phyloP scores from a whole-genome alignment of 176 grass and related monocot genomes.

The Musa troglodytarum region DNA sequence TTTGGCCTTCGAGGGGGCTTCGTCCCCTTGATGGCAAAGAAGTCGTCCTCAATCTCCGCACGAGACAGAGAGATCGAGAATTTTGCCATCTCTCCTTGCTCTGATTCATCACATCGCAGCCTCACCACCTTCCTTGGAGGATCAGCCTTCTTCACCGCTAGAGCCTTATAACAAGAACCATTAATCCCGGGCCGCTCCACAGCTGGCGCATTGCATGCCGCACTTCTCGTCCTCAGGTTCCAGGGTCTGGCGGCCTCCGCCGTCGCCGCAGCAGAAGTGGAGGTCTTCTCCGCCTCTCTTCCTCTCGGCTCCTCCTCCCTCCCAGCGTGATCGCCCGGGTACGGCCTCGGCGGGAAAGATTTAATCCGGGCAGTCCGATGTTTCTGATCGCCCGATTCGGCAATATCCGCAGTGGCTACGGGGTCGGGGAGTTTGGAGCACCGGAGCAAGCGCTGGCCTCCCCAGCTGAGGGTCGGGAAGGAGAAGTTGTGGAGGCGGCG shows the following conservation, averaged over 20 bases:
- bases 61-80: conserved; percentile 45
- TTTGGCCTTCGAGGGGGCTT: conserved; percentile 63
- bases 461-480: conserved; percentile 15
- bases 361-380: background rate
- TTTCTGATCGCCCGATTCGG: background rate
- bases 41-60: conserved; percentile 50
- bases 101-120: background rate
- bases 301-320: conserved; percentile 1
- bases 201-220: conserved; percentile 12
- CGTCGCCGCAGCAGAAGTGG: background rate
- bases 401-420: background rate
- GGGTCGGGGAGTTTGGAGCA: conserved; percentile 7
- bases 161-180: conserved; percentile 17
- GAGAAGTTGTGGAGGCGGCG: conserved; percentile 18
- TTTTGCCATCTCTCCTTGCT: conserved; percentile 8
- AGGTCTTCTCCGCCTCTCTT: background rate
- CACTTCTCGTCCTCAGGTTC: conserved; percentile 20
- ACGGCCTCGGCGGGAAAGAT: background rate
- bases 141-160: background rate
- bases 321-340: background rate
- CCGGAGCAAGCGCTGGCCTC: conserved; percentile 3
- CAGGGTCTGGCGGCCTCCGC: conserved; percentile 5
- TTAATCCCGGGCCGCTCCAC: background rate
- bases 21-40: conserved; percentile 35
- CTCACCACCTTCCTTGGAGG: background rate